Evolutionary conservation across 2,329 filamentous ascomycete genomes (phyloP), one percentile per base, ranked within the genome.

Genomic region (Fusarium nurragi): DNA sequence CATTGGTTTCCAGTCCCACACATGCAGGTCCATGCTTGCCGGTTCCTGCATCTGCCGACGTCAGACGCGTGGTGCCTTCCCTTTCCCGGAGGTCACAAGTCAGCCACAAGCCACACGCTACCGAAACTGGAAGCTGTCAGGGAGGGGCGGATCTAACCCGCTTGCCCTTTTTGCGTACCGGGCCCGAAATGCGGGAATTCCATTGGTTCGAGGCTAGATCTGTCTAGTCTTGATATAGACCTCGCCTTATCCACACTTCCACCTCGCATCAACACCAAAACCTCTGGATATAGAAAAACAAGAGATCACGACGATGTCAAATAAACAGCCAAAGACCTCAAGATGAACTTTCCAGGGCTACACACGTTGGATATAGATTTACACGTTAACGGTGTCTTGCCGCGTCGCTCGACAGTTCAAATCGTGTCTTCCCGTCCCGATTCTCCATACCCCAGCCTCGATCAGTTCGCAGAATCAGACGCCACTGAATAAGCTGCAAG

Each of bases 121-220:
- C 34, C 38, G 26, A 34, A 65, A 21, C 40, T 65, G 47, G 34
- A 34, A 67, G 30, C 45, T 65, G 55, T 54, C 64, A 62, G 48
- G 46, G 36, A 54, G 57, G 49, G 41, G 41, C 52, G 30, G 49
- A 37, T 41, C 22, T 34, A 49, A 38, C 41, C 56, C 54, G 37
- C 65, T 54, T 68, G 25, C 65, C 65, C 44, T 48, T 53, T 60
- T 67, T 64, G 62, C 48, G 40, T 50, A 23, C 28, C 52, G 34
- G 52, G 36, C 22, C 38, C 19, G 14, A 37, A 28, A 60, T 51
- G 6, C n/a, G 16, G 10, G 12, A 16, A 26, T n/a, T 16, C 37
- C 14, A 41, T 68, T 68, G 60, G 65, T 7, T 10, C 4, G 32
- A 10, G 1, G 1, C 4, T 12, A 49, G 30, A 53, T 47, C 13